phyloP scores from a whole-genome alignment of 805 yeast genomes.

The Candida hispaniensis region DNA sequence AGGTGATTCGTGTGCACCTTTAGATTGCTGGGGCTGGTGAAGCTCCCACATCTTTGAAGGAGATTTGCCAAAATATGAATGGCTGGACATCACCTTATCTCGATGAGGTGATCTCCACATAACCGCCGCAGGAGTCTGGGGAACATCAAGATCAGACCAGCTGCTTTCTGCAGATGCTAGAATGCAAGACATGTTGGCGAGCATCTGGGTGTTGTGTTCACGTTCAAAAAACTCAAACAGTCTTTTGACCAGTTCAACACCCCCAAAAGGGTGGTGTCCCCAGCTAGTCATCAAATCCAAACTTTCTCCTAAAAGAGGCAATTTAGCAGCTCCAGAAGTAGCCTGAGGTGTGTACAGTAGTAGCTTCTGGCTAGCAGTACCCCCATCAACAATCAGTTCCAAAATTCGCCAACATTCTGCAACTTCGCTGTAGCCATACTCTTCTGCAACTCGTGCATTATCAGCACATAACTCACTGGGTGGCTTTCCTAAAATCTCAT shows the following conservation, averaged over 20 bases:
- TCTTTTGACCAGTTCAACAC: slow-evolving; percentile 50
- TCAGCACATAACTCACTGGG: slow-evolving; percentile 56
- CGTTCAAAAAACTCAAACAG: slow-evolving; percentile 54
- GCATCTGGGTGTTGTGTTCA: slow-evolving; percentile 68
- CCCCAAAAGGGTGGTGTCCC: slow-evolving; percentile 76
- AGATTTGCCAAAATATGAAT: slow-evolving; percentile 5
- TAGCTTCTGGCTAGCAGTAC: not conserved
- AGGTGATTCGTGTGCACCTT: slow-evolving; percentile 3
- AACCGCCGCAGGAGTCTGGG: slow-evolving; percentile 21
- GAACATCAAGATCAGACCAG: slow-evolving; percentile 18
- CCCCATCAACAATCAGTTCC: slow-evolving; percentile 17
- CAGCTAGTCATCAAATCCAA: too few relatives aligned
- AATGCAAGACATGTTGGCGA: slow-evolving; percentile 77
- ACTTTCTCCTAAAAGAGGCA: slow-evolving; percentile 25
- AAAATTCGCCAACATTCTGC: slow-evolving; percentile 60
- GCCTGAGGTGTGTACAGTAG: slow-evolving; percentile 3
- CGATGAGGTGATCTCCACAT: slow-evolving; percentile 20
- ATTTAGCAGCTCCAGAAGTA: not conserved
- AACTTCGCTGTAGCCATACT: slow-evolving; percentile 49
- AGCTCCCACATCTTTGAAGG: slow-evolving; percentile 9
- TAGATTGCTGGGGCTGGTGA: slow-evolving; percentile 7
- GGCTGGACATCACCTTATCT: too few relatives aligned
- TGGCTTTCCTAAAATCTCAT: slow-evolving; percentile 32
- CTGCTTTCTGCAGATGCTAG: slow-evolving; percentile 35
- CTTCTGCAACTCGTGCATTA: slow-evolving; percentile 61